Evolutionary conservation across 75 land plant species (phyloP).

Genomic region (Picea glauca): DNA sequence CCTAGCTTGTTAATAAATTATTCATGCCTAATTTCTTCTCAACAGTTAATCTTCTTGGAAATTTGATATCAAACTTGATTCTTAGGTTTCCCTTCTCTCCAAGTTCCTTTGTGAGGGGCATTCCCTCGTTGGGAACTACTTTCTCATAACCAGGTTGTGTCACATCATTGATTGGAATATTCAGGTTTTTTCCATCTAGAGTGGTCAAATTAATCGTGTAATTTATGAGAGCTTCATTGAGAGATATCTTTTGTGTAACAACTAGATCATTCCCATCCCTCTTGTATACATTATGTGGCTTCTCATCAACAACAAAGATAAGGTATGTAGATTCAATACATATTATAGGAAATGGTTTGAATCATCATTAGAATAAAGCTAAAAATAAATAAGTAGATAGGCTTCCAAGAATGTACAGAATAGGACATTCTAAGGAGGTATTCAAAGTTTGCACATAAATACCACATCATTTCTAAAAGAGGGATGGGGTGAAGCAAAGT

Average conservation of each 20-base stretch:
- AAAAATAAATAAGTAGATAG: no score
- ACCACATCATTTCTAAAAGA: no score
- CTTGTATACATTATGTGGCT: constrained; percentile 62
- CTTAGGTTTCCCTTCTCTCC: constrained; percentile 55
- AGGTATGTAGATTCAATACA: constrained; percentile 31
- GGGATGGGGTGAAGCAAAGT: no score
- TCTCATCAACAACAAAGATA: constrained; percentile 84
- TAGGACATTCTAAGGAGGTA: no score
- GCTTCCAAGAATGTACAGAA: no score
- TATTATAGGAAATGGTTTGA: no score
- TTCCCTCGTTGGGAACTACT: constrained; percentile 75
- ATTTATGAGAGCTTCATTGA: constrained; percentile 70
- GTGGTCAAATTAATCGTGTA: constrained; percentile 57
- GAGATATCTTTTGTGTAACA: constrained; percentile 50
- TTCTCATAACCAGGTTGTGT: constrained; percentile 73
- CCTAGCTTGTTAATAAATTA: constrained; percentile 21
- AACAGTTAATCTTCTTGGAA: constrained; percentile 49
- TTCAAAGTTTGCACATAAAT: no score
- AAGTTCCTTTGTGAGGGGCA: constrained; percentile 74
- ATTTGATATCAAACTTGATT: constrained; percentile 68
- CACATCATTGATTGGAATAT: constrained; percentile 55
- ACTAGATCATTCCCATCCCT: constrained; percentile 84
- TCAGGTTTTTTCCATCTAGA: constrained; percentile 62
- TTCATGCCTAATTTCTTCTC: constrained; percentile 67
- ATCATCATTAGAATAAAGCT: no score